Percentiles rank a stretch among this genome's conserved stretches.
Evolutionary conservation across 768 basidiomycete species (phyloP).

Genomic region (Boletus reticuloceps): DNA sequence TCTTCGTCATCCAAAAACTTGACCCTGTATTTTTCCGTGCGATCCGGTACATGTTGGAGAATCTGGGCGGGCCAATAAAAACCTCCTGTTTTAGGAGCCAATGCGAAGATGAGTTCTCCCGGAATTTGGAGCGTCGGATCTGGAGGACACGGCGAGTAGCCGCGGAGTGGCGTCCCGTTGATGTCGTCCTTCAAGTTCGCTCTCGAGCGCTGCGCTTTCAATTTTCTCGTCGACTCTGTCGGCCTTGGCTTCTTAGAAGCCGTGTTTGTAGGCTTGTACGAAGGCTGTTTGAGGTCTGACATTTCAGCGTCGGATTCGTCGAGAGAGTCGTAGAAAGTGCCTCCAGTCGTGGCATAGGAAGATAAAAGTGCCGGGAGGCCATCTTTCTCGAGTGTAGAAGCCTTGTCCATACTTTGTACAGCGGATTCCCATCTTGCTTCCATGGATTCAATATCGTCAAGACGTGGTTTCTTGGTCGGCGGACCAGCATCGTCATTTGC

Average conservation of each 20-base stretch:
- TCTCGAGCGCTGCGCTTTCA: constrained; percentile 16
- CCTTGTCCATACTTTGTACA: constrained; percentile 43
- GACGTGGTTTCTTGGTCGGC: constrained; percentile 46
- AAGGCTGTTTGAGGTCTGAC: constrained; percentile 7
- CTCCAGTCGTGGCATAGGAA: constrained; percentile 23
- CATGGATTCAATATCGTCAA: constrained; percentile 24
- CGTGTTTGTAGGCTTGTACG: neutral
- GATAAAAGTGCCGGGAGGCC: constrained; percentile 45
- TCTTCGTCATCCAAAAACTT: constrained; percentile 56
- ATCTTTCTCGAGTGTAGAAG: constrained; percentile 43
- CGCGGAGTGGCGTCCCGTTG: constrained; percentile 1
- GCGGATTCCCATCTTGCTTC: constrained; percentile 48
- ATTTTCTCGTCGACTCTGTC: constrained; percentile 11
- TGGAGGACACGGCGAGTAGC: constrained; percentile 41
- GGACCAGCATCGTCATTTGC: constrained; percentile 25
- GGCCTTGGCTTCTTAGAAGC: constrained; percentile 6
- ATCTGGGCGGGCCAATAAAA: constrained; percentile 71
- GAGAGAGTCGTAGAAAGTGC: constrained; percentile 24
- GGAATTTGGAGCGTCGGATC: constrained; percentile 57
- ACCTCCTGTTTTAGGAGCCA: constrained; percentile 27
- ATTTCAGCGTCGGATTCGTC: constrained; percentile 25
- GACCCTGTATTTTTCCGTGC: constrained; percentile 50
- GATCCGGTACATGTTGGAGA: constrained; percentile 41
- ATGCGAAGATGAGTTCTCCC: constrained; percentile 64
- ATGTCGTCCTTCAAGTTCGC: constrained; percentile 14